These are phyloP conservation scores for Arctium minus DNA, from an alignment of 129 eudicot species.

Conservation along the genomic window DNA sequence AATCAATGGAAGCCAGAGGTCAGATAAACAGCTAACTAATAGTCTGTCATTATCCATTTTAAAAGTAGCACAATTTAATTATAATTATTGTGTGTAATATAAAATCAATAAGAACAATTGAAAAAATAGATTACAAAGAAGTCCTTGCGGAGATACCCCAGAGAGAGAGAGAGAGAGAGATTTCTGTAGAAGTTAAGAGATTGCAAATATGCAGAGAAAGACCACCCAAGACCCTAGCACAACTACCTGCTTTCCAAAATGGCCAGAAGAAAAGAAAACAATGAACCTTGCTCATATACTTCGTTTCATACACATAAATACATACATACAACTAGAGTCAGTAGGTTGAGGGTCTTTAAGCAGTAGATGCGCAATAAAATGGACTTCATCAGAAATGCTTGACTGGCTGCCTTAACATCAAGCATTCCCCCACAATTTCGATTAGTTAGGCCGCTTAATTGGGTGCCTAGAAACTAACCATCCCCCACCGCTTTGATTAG, in stretches of 20 bases:
- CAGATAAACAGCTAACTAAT: slow-evolving; percentile 12
- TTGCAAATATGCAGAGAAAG: neutral
- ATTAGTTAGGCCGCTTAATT: neutral
- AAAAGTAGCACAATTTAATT: neutral
- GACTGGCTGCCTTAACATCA: neutral
- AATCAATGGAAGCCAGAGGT: slow-evolving; percentile 5
- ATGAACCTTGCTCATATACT: no score
- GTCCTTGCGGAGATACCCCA: neutral
- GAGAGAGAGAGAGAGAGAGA: neutral
- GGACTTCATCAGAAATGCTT: neutral
- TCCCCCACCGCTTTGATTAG: neutral
- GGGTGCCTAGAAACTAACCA: neutral
- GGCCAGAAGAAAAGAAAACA: neutral
- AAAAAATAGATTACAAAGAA: neutral
- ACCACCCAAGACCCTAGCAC: neutral
- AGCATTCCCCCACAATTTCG: neutral
- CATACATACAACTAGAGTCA: neutral
- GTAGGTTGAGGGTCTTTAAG: neutral
- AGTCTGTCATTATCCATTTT: neutral
- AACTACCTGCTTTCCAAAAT: neutral
- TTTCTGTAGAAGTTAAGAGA: neutral
- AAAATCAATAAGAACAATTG: neutral
- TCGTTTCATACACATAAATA: no score
- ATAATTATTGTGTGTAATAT: neutral
- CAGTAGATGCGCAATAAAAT: neutral